Conservation (phyloP, 805 yeast species). For the Hanseniaspora thailandica region DNA sequence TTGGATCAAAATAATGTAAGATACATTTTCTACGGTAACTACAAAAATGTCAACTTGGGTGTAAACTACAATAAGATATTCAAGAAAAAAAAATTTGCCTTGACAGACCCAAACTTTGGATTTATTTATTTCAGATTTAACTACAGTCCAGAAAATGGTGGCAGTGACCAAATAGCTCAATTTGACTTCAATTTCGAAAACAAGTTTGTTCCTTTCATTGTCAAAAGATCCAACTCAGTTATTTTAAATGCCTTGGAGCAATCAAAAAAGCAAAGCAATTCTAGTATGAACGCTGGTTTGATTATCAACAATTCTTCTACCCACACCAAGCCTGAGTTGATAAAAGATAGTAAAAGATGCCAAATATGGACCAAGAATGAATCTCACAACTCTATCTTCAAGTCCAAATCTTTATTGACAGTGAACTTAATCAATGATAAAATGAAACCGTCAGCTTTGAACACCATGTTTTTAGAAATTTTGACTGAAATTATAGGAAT, state of each 20-base stretch:
- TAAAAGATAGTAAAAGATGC: slow-evolving; percentile 27
- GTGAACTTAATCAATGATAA: slow-evolving; percentile 34
- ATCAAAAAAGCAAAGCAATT: slow-evolving; percentile 22
- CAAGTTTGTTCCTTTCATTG: slow-evolving; percentile 29
- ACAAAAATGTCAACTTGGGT: slow-evolving; percentile 7
- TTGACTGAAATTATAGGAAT: slow-evolving; percentile 38
- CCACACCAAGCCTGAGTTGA: slow-evolving; percentile 29
- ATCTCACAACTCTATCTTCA: slow-evolving; percentile 19
- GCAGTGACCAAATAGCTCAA: not conserved
- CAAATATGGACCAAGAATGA: slow-evolving; percentile 47
- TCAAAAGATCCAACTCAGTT: slow-evolving; percentile 22
- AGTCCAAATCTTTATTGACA: slow-evolving; percentile 33
- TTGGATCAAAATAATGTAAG: slow-evolving; percentile 28
- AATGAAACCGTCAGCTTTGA: slow-evolving; percentile 28
- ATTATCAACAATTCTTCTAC: slow-evolving; percentile 26
- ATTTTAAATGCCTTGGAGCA: slow-evolving; percentile 23
- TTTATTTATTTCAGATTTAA: slow-evolving; percentile 31
- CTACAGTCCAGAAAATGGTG: not conserved
- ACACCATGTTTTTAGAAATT: slow-evolving; percentile 42
- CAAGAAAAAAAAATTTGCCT: not conserved
- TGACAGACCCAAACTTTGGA: slow-evolving; percentile 34
- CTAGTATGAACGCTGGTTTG: slow-evolving; percentile 27
- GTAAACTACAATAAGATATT: not conserved
- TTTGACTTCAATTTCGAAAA: slow-evolving; percentile 23
- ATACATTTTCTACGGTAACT: slow-evolving; percentile 29